Conservation (phyloP, 1,284 basidiomycete species). For the Papiliotrema nemorosa region DNA sequence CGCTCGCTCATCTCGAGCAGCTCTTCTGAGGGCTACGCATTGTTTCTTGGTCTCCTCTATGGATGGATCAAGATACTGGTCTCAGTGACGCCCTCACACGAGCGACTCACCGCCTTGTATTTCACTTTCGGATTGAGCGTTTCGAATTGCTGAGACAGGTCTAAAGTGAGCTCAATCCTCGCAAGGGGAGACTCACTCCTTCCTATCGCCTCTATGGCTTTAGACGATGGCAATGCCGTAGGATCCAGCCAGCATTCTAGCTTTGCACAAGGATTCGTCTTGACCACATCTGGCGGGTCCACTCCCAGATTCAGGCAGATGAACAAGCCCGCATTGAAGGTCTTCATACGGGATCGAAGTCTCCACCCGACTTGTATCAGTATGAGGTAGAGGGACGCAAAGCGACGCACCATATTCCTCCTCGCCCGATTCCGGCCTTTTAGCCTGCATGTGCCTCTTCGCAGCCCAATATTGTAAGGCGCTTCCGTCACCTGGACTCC, state of each 20-base stretch:
- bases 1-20: slow-evolving; percentile 89
- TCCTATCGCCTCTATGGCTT: slow-evolving; percentile 60
- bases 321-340: slow-evolving; percentile 86
- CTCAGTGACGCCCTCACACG: slow-evolving; percentile 13
- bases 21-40: slow-evolving; percentile 77
- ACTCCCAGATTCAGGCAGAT: slow-evolving; percentile 96
- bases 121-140: slow-evolving; percentile 77
- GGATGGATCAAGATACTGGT: slow-evolving; percentile 80
- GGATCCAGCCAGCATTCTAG: slow-evolving; percentile 99
- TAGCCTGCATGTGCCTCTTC: slow-evolving; percentile 42
- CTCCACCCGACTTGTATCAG: slow-evolving; percentile 58
- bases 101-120: slow-evolving; percentile 64
- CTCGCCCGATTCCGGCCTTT: slow-evolving; percentile 32
- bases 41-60: slow-evolving; percentile 92
- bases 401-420: slow-evolving; percentile 32
- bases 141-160: slow-evolving; percentile 94
- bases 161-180: slow-evolving; percentile 19
- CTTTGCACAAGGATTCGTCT: slow-evolving; percentile 92
- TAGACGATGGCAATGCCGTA: slow-evolving; percentile 76
- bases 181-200: slow-evolving; percentile 28
- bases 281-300: slow-evolving; percentile 94
- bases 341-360: slow-evolving; percentile 78
- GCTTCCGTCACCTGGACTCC: slow-evolving; percentile 22
- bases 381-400: neutral
- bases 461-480: slow-evolving; percentile 48